Percentiles rank a stretch among this genome's conserved stretches.
Conservation (phyloP, 2,329 filamentous ascomycete genomes). For the Cladosporium velox region DNA sequence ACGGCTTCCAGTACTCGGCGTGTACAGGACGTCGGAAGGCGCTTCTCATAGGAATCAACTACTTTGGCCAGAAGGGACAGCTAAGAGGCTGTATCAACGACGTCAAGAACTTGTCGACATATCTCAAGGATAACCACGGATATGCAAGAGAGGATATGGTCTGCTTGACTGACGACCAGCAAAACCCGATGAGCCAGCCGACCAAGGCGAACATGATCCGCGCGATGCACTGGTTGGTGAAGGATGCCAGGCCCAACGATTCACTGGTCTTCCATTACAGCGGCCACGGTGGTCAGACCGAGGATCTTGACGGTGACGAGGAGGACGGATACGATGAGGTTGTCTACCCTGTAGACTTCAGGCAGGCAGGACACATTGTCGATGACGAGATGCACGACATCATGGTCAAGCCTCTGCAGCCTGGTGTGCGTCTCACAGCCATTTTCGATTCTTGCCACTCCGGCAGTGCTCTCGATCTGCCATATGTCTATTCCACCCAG, state of each 20-base stretch:
- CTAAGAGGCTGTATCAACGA: slow-evolving; percentile 95
- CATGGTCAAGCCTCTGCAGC: slow-evolving; percentile 73
- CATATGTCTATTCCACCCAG: slow-evolving; percentile 79
- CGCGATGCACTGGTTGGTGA: slow-evolving; percentile 97
- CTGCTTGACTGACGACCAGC: slow-evolving; percentile 91
- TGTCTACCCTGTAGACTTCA: slow-evolving; percentile 81
- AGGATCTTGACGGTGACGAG: slow-evolving; percentile 77
- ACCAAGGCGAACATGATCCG: slow-evolving; percentile 93
- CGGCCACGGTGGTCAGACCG: slow-evolving; percentile 79
- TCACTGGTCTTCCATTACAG: slow-evolving; percentile 98
- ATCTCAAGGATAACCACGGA: slow-evolving; percentile 83
- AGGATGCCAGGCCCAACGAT: slow-evolving; percentile 88
- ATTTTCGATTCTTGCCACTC: slow-evolving; percentile 84
- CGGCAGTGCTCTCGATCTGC: slow-evolving; percentile 73
- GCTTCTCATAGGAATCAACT: slow-evolving; percentile 91
- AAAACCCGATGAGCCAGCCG: slow-evolving; percentile 95
- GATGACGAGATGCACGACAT: slow-evolving; percentile 81
- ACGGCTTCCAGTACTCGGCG: slow-evolving; percentile 70
- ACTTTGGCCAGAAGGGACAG: slow-evolving; percentile 89
- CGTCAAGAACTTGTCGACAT: slow-evolving; percentile 87
- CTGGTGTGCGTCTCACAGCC: slow-evolving; percentile 80
- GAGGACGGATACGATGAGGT: slow-evolving; percentile 82
- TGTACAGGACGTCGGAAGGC: slow-evolving; percentile 89
- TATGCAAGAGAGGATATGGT: slow-evolving; percentile 98
- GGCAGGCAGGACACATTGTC: slow-evolving; percentile 76